Conservation (phyloP, 1,139 yeast genomes). For the Blastobotrys ciferrii region DNA sequence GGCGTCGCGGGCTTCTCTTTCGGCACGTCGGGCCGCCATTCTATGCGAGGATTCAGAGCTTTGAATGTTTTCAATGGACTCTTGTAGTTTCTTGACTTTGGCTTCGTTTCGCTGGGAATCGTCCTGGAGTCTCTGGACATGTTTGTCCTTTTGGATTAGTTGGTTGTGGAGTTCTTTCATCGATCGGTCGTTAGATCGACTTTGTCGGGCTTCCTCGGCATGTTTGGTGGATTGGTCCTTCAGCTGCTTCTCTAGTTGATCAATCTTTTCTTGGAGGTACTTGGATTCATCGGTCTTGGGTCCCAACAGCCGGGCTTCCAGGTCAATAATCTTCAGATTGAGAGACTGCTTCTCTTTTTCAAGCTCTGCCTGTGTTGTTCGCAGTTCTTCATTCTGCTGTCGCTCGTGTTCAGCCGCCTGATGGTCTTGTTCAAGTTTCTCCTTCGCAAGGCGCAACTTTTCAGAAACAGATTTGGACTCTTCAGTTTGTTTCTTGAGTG, state of each 20-base stretch:
- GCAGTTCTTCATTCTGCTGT: slow-evolving; percentile 29
- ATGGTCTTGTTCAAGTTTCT: slow-evolving; percentile 25
- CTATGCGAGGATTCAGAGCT: slow-evolving; percentile 45
- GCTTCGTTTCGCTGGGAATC: slow-evolving; percentile 37
- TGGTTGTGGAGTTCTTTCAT: slow-evolving; percentile 33
- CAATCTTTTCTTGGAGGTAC: slow-evolving; percentile 32
- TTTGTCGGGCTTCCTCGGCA: slow-evolving; percentile 37
- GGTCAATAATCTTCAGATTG: slow-evolving; percentile 34
- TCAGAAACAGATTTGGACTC: slow-evolving; percentile 24
- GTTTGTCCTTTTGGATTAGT: slow-evolving; percentile 31
- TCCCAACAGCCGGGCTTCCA: slow-evolving; percentile 34
- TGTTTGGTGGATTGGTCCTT: slow-evolving; percentile 36
- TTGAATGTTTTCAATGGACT: slow-evolving; percentile 42
- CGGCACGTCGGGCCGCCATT: slow-evolving; percentile 44
- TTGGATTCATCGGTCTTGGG: slow-evolving; percentile 26
- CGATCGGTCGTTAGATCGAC: slow-evolving; percentile 33
- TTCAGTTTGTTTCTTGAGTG: slow-evolving; percentile 27
- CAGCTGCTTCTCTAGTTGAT: slow-evolving; percentile 39
- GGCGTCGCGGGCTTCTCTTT: slow-evolving; percentile 50
- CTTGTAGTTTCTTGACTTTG: slow-evolving; percentile 40
- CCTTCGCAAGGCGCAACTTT: slow-evolving; percentile 23
- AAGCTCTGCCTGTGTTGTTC: slow-evolving; percentile 24
- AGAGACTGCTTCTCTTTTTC: slow-evolving; percentile 35
- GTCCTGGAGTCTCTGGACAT: slow-evolving; percentile 31
- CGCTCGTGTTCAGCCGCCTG: slow-evolving; percentile 32